These are phyloP conservation scores for Bolboschoenus planiculmis DNA, from an alignment of 176 grass and related monocot genomes.

Conservation along the genomic window DNA sequence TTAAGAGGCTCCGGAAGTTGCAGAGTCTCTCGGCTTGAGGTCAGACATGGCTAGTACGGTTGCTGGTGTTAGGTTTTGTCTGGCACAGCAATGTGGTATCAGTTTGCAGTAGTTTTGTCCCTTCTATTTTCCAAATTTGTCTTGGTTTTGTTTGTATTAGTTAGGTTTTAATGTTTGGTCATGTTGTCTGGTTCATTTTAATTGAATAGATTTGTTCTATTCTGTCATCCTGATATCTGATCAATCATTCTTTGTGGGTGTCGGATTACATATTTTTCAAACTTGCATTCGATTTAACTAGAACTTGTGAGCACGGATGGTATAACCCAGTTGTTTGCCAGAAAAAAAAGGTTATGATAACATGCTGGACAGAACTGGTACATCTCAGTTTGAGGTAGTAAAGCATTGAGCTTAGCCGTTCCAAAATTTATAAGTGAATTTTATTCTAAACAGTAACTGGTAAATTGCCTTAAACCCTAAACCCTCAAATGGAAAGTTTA, in stretches of 20 bases:
- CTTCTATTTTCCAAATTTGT: background rate
- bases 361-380: background rate
- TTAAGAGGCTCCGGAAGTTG: conserved; percentile 73
- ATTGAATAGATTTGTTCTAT: background rate
- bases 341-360: background rate
- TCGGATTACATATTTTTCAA: background rate
- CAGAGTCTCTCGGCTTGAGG: conserved; percentile 56
- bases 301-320: background rate
- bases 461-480: background rate
- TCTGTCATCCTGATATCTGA: background rate
- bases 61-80: background rate
- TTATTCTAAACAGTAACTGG: background rate
- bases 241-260: conserved; percentile 1
- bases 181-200: background rate
- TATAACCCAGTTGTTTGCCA: background rate
- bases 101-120: background rate
- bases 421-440: background rate
- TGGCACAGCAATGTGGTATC: background rate
- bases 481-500: no score
- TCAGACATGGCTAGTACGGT: background rate
- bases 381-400: background rate
- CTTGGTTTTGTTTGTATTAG: conserved; percentile 4
- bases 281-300: background rate
- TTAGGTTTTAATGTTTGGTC: background rate
- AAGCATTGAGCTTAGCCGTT: background rate